A percentile compares a stretch with the other conserved stretches of the same genome.
These are phyloP conservation scores for Colletotrichum sp. DNA, from an alignment of 2,329 filamentous ascomycete species.

Conservation along the genomic window DNA sequence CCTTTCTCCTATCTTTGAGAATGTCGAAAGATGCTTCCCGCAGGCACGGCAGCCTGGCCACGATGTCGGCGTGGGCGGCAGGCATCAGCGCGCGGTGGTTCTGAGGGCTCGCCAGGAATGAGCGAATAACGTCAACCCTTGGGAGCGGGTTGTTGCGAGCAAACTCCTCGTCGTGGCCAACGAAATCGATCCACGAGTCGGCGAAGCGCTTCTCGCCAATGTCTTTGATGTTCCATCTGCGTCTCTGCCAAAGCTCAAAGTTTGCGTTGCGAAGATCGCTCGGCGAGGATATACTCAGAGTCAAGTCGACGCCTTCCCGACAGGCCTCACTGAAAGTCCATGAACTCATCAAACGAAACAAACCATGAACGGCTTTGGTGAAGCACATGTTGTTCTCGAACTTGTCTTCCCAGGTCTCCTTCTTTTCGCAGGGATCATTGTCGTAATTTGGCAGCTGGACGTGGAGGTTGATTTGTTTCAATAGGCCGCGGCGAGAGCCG, in stretches of 20 bases:
- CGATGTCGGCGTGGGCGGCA: slow-evolving; percentile 24
- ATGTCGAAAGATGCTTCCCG: slow-evolving; percentile 20
- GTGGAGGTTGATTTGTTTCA: slow-evolving; percentile 25
- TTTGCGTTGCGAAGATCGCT: slow-evolving; percentile 25
- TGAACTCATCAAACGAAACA: slow-evolving; percentile 25
- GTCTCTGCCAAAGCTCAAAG: slow-evolving; percentile 23
- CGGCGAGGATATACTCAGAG: slow-evolving; percentile 19
- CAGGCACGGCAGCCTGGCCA: slow-evolving; percentile 21
- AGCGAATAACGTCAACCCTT: slow-evolving; percentile 24
- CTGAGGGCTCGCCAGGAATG: slow-evolving; percentile 19
- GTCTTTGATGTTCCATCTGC: slow-evolving; percentile 22
- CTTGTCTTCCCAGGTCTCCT: slow-evolving; percentile 28
- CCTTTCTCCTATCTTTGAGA: slow-evolving; percentile 17
- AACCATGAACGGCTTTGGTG: slow-evolving; percentile 24
- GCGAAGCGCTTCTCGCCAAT: slow-evolving; percentile 25
- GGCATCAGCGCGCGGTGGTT: slow-evolving; percentile 23
- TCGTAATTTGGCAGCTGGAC: slow-evolving; percentile 27
- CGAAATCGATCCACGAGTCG: slow-evolving; percentile 21
- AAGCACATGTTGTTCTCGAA: slow-evolving; percentile 29
- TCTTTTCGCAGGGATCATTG: slow-evolving; percentile 20
- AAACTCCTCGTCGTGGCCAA: slow-evolving; percentile 21
- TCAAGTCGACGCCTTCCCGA: slow-evolving; percentile 20
- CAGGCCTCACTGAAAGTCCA: slow-evolving; percentile 22
- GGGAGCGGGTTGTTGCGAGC: slow-evolving; percentile 13
- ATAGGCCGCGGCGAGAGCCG: slow-evolving; percentile 22